phyloP scores from a whole-genome alignment of 805 yeast genomes.

The Tetrapisispora nanseiensis region DNA sequence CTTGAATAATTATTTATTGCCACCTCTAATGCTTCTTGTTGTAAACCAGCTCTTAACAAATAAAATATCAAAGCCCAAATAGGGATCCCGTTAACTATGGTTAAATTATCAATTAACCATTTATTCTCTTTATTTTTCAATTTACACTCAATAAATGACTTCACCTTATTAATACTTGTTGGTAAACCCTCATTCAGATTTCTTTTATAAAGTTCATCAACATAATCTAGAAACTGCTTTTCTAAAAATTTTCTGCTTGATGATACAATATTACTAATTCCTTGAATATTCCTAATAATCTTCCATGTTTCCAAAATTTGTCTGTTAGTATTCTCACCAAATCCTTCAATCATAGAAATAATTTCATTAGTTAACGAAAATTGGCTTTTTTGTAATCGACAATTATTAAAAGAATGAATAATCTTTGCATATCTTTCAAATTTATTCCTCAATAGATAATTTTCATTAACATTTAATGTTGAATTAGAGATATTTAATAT shows the following conservation, averaged over 20 bases:
- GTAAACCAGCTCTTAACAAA: constrained; percentile 73
- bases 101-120: constrained; percentile 45
- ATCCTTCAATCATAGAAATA: constrained; percentile 47
- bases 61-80: constrained; percentile 92
- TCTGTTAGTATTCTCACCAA: constrained; percentile 53
- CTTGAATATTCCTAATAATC: constrained; percentile 39
- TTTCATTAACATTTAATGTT: constrained; percentile 36
- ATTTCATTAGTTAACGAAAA: constrained; percentile 55
- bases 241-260: constrained; percentile 59
- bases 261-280: constrained; percentile 32
- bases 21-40: constrained; percentile 66
- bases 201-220: constrained; percentile 36
- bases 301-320: constrained; percentile 71
- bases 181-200: constrained; percentile 45
- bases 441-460: constrained; percentile 37
- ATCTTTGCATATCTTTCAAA: constrained; percentile 70
- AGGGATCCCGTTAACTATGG: constrained; percentile 73
- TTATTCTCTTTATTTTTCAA: constrained; percentile 35
- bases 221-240: constrained; percentile 63
- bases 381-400: constrained; percentile 41
- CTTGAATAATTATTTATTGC: constrained; percentile 55
- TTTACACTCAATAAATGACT: constrained; percentile 46
- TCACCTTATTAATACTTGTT: constrained; percentile 61
- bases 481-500: constrained; percentile 24
- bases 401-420: constrained; percentile 59